Conservation (phyloP, 345 rosid genomes). For the Boechera divaricarpa region DNA sequence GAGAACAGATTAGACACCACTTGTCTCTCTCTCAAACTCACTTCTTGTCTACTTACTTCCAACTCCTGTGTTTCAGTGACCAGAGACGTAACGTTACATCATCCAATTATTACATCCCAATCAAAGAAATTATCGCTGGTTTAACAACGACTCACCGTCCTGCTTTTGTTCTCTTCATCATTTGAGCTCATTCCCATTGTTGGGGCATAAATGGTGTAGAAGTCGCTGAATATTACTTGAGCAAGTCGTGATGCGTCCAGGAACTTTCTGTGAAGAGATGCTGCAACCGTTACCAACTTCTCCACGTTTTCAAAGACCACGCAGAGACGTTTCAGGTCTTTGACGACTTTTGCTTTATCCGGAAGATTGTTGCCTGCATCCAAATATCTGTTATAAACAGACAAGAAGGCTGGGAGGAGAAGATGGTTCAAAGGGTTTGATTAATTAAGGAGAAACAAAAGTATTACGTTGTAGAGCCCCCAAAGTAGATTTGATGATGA, state of each 20-base stretch:
- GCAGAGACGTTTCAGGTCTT: conserved; percentile 71
- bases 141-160: conserved; percentile 31
- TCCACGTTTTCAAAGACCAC: conserved; percentile 77
- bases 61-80: conserved; percentile 59
- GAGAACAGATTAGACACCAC: conserved; percentile 70
- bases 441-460: conserved; percentile 21
- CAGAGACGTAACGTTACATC: conserved; percentile 22
- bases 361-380: conserved; percentile 65
- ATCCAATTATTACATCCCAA: not conserved
- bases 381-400: conserved; percentile 22
- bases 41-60: conserved; percentile 55
- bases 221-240: conserved; percentile 76
- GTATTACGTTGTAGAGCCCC: conserved; percentile 67
- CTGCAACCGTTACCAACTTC: conserved; percentile 75
- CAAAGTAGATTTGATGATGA: conserved; percentile 63
- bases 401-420: conserved; percentile 14
- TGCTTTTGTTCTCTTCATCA: conserved; percentile 45
- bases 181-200: conserved; percentile 62
- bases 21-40: conserved; percentile 61
- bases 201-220: conserved; percentile 60
- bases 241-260: conserved; percentile 68
- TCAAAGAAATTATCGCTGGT: conserved; percentile 1
- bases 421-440: not conserved
- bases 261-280: conserved; percentile 88
- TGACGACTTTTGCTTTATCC: conserved; percentile 56